A percentile compares a stretch with the other conserved stretches of the same genome.
Evolutionary conservation across 352 stramenopile species (phyloP).

Genomic region (Phytophthora pluvialis): DNA sequence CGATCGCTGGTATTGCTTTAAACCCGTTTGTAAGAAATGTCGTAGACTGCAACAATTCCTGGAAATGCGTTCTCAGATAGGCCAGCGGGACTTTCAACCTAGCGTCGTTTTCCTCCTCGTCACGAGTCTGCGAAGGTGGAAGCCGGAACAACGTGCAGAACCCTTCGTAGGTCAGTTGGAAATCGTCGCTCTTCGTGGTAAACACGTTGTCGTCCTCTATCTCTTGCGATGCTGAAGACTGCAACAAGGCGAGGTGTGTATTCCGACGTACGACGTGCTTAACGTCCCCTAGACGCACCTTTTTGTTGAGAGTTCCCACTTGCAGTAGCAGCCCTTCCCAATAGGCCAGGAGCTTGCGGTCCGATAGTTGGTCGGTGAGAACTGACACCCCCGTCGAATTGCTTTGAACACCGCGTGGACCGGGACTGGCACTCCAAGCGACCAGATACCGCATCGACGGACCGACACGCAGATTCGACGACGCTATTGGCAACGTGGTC

Average conservation of each 20-base stretch:
- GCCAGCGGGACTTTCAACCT: slow-evolving; percentile 11
- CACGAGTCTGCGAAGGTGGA: background rate
- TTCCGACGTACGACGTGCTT: slow-evolving; percentile 16
- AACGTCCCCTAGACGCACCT: slow-evolving; percentile 3
- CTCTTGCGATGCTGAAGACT: background rate
- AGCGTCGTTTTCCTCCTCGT: slow-evolving; percentile 8
- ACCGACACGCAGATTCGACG: slow-evolving; percentile 10
- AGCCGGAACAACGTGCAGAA: slow-evolving; percentile 21
- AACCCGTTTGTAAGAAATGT: slow-evolving; percentile 7
- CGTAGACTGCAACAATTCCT: background rate
- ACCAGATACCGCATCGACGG: slow-evolving; percentile 23
- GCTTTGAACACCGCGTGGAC: too few relatives aligned
- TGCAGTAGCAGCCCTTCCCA: slow-evolving; percentile 29
- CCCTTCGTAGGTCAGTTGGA: slow-evolving; percentile 10
- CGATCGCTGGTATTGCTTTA: slow-evolving; percentile 3
- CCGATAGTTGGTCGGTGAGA: slow-evolving; percentile 5
- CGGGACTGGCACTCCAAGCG: background rate
- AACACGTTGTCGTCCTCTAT: background rate
- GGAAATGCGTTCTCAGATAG: slow-evolving; percentile 26
- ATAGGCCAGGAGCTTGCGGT: slow-evolving; percentile 19
- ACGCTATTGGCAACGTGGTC: slow-evolving; percentile 1
- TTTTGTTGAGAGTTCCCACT: slow-evolving; percentile 14
- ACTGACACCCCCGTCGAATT: slow-evolving; percentile 5
- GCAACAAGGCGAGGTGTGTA: slow-evolving; percentile 19
- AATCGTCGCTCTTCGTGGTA: slow-evolving; percentile 10